Evolutionary conservation across 179 eudicot species (phyloP), one percentile per base, ranked within the genome.

Genomic region (Sideroxylon spinosum): DNA sequence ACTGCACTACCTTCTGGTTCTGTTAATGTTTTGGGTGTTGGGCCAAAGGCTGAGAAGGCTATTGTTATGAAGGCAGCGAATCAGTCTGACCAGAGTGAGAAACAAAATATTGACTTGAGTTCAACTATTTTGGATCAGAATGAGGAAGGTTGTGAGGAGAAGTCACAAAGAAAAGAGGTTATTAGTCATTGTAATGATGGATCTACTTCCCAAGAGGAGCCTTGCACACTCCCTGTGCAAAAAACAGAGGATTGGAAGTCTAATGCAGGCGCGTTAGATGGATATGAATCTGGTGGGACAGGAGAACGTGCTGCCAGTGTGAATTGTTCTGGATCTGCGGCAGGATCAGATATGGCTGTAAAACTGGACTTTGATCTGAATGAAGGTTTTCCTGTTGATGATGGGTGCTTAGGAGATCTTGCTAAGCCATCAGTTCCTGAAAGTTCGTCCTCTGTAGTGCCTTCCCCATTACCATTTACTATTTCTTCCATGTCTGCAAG

Each of bases 291-390:
- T 20, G 83, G 71, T 68, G 81, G 60, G 68, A 80, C 69, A 70
- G 82, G 48, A 56, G 83, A 77, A 74, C 49, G 28, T 75, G 83
- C 80, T 75, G 73, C 76, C 28, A 69, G 64, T 68, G 79, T 63
- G 37, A 73, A 63, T 73, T 70, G 76, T 78, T 82, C 86, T 44
- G 74, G 82, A 10, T 44, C 84, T 76, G 71, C 81, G 37, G 81
- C 79, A 12, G 80, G 80, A 57, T 75, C 86, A 48, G 90, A 80
- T 61, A 50, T 26, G 12, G 90, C 71, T 46, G 85, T 71, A 75
- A 94, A 86, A 76, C 82, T 89, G 75, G 89, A 86, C 50, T 96
- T 96, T 83, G 99, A 96, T 82, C 84, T 96, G 83, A 96, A 96
- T 84, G 97, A 96, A 88, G 98, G 97, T 32, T 81, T 96, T n/a